Base-by-base conservation (phyloP, 495 filamentous ascomycete genomes). In the Lasiosphaeria ovina region DNA sequence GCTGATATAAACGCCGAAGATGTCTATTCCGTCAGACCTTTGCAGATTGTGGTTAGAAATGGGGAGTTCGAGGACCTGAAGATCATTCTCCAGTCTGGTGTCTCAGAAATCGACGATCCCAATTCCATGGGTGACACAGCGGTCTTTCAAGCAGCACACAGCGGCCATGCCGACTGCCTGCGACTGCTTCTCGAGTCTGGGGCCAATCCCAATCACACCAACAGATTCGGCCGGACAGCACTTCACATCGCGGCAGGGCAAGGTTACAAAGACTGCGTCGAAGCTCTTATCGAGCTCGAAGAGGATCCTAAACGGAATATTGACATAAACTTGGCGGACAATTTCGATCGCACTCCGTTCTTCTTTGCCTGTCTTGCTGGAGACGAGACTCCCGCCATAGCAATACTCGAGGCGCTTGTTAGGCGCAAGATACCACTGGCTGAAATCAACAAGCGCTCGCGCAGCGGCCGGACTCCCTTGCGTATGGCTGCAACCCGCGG, bases 221-320 rank as follows among this genome's bases (percentile, higher is more conserved):
- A 85, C 62, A 67, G 72, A 36, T 59, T 79, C 50, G 77, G 76
- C 57, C 81, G 83, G 62, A 81, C 78, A 0, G 72, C 77, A 6
- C 66, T 87, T 47, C 83, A 85, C 72, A 65, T 82, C 52, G 83
- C 84, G 1, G 78, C 77, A 5, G 68, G 72, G n/a, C 73, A 79
- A 67, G 77, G 77, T 10, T 66, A 73, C 12, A 55, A 7, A 4
- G 77, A 81, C 49, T 75, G 80, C 16, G 76, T 85, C 14, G 64
- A 72, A 49, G 52, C 82, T 40, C 67, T 87, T 4, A 55, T 87
- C 14, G 62, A 72, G 35, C 72, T 77, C 62, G 70, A 71, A 3
- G 79, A 81, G 4, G 65, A 80, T 11, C 52, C 34, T 16, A 7
- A 48, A 16, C 10, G 17, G 4, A 54, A 48, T 34, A 7, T 54